A percentile compares a stretch with the other conserved stretches of the same genome.
phyloP scores from a whole-genome alignment of 805 yeast species.

The Vanderwaltozyma tropicalis region DNA sequence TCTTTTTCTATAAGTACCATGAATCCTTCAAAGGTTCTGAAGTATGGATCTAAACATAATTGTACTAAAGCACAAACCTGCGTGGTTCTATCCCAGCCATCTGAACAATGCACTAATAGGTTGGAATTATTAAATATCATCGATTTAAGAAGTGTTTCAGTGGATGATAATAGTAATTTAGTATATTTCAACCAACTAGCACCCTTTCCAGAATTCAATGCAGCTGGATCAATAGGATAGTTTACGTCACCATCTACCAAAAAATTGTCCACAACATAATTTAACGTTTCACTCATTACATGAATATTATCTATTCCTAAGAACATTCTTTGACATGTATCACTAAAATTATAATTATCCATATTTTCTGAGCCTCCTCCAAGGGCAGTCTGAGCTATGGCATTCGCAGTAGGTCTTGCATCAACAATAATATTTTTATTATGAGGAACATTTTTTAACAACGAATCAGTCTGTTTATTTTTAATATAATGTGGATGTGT shows the following conservation, averaged over 20 bases:
- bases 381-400: slow-evolving; percentile 89
- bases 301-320: slow-evolving; percentile 92
- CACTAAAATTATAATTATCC: slow-evolving; percentile 66
- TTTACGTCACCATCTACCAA: slow-evolving; percentile 59
- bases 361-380: slow-evolving; percentile 97
- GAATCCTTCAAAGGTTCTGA: slow-evolving; percentile 80
- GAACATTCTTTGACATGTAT: slow-evolving; percentile 49
- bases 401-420: slow-evolving; percentile 87
- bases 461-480: not conserved
- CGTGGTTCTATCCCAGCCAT: slow-evolving; percentile 97
- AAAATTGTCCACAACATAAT: slow-evolving; percentile 44
- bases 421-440: slow-evolving; percentile 69
- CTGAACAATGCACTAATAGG: slow-evolving; percentile 85
- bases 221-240: slow-evolving; percentile 41
- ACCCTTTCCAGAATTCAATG: slow-evolving; percentile 39
- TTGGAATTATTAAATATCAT: slow-evolving; percentile 75
- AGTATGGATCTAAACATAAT: slow-evolving; percentile 82
- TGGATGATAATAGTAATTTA: slow-evolving; percentile 57
- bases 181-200: slow-evolving; percentile 73
- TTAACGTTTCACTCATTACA: slow-evolving; percentile 80
- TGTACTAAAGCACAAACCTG: slow-evolving; percentile 79
- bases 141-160: slow-evolving; percentile 71
- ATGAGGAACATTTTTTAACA: not conserved
- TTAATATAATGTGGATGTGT: not conserved
- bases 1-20: slow-evolving; percentile 82